phyloP scores from a whole-genome alignment of 805 yeast genomes.

The Metschnikowia santaceciliae region DNA sequence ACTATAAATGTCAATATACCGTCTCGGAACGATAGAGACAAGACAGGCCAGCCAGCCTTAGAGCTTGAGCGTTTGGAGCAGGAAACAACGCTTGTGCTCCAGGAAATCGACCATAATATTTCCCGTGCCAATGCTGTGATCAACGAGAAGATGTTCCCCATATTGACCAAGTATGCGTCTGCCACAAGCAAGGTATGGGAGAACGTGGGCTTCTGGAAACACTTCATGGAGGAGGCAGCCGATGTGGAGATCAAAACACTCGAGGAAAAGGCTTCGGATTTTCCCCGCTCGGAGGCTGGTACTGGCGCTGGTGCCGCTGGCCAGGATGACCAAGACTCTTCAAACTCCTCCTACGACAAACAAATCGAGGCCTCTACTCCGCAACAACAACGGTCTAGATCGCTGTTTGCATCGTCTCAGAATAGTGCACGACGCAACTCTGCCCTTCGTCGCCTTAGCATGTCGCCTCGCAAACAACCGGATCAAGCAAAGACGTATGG shows the following conservation, averaged over 20 bases:
- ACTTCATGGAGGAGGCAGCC: conserved; percentile 72
- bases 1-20: conserved; percentile 9
- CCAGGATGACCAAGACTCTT: neutral
- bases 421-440: neutral
- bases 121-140: conserved; percentile 64
- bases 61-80: conserved; percentile 67
- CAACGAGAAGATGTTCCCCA: conserved; percentile 64
- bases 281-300: neutral
- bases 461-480: conserved; percentile 5
- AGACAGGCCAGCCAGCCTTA: conserved; percentile 19
- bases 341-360: conserved; percentile 1
- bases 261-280: conserved; percentile 30
- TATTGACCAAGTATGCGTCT: conserved; percentile 54
- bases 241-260: conserved; percentile 56
- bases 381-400: conserved; percentile 6
- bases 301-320: neutral
- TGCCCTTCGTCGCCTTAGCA: conserved; percentile 5
- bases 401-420: conserved; percentile 7
- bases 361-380: conserved; percentile 13
- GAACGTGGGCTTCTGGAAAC: conserved; percentile 71
- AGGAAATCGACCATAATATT: conserved; percentile 73
- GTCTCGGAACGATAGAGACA: conserved; percentile 9
- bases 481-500: conserved; percentile 21
- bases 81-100: conserved; percentile 70
- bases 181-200: conserved; percentile 61